Evolutionary conservation across 1,284 basidiomycete genomes (phyloP), one percentile per base, ranked within the genome.

Genomic region (Pascua sp.): DNA sequence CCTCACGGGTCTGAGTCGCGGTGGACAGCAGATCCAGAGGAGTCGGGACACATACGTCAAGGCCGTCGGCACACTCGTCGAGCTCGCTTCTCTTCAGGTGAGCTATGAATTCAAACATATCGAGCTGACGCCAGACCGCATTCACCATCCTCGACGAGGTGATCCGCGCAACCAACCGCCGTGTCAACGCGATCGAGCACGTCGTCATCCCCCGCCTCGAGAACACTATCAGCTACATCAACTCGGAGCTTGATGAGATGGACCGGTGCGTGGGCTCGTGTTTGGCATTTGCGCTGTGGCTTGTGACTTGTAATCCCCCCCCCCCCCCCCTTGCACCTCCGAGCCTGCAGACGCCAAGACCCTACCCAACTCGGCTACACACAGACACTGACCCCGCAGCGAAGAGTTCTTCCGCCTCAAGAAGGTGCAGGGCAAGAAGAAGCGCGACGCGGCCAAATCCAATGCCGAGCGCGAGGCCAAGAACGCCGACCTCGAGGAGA

Each of bases 111-210:
- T 7, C 42, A 46, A 10, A 42, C 40, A 16, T 47, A 1, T 24
- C 39, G 5, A 42, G 58, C 50, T 61, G 46, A 61, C 32, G 0
- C 38, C 88, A 96, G 81, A 98, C 96, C 0, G 96, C 96, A 7
- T 99, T 99, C 80, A 95, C 90, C 55, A 98, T 98, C 66, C 84
- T 99, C 32, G 96, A 99, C 77, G 96, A 98, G 79, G 96, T 98
- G 60, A 99, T 99, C 73, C 87, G 92, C 53, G 92, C 95, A 46
- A 98, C 96, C 36, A 99, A 98, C 77, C 88, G 96, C 47, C 86
- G 96, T 64, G 96, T 99, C 39, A 99, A 99, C 70, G 96, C 96
- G 5, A 96, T 99, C 68, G 96, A 99, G 73, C 92, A 99, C 75
- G 88, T 99, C 66, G 84, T 99, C 69, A 98, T 99, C 58, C 96